phyloP scores from a whole-genome alignment of 176 grass and related monocot genomes.

The Bromus sterilis region DNA sequence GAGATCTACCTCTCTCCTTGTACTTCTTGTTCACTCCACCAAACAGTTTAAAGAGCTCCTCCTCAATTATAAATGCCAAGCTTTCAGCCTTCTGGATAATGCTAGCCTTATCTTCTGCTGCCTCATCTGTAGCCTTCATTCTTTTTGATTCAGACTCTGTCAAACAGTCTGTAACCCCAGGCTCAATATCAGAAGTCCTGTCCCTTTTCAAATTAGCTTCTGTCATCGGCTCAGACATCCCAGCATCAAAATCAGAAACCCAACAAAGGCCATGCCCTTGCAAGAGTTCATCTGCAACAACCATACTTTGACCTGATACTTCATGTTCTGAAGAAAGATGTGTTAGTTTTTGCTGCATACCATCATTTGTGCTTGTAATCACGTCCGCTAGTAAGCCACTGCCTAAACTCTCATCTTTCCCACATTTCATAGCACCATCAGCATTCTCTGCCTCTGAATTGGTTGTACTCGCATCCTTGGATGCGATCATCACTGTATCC shows the following conservation, averaged over 20 bases:
- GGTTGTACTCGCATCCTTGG: conserved; percentile 17
- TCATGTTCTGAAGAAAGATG: conserved; percentile 33
- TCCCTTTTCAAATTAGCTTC: conserved; percentile 44
- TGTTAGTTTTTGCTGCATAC: conserved; percentile 23
- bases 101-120: neutral
- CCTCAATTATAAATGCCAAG: conserved; percentile 83
- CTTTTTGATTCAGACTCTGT: conserved; percentile 45
- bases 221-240: conserved; percentile 4
- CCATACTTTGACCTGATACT: conserved; percentile 37
- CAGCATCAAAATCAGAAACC: conserved; percentile 59
- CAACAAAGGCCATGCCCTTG: conserved; percentile 94
- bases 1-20: conserved; percentile 90
- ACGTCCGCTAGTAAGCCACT: conserved; percentile 10
- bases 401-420: conserved; percentile 17
- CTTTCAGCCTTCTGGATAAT: conserved; percentile 41
- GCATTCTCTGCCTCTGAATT: conserved; percentile 11
- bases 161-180: neutral
- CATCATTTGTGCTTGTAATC: neutral
- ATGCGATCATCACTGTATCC: neutral
- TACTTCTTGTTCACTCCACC: conserved; percentile 98
- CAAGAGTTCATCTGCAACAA: conserved; percentile 77
- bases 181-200: conserved; percentile 32
- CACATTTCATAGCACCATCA: conserved; percentile 15
- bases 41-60: conserved; percentile 80
- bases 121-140: conserved; percentile 34